Base-by-base conservation (phyloP, 148 eudicot genomes). In the Silene conica region DNA sequence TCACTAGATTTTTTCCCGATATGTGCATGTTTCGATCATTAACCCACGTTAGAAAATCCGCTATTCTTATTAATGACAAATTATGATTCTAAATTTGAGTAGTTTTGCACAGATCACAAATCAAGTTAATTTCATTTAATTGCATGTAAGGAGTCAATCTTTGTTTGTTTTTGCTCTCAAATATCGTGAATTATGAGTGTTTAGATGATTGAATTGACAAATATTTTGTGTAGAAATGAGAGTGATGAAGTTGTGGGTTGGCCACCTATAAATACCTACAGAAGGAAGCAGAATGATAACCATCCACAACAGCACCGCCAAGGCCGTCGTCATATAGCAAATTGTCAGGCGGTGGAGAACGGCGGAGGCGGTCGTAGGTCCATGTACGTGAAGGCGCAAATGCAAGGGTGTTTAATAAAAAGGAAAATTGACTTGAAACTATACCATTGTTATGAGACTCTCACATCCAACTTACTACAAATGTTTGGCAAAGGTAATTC, bases 331-430 rank as follows among this genome's bases (percentile, higher is more conserved):
- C 70, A 15, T 16, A 50, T 19, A 46, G 25, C 71, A 21, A 74
- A 77, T 58, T 15, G 69, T 38, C 57, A 56, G 76, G 20, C 52
- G 11, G 63, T 23, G 57, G 80, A 56, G 12, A 2, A 20, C 54
- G 70, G 76, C 46, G 76, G 75, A 6, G 77, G 75, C 6, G 77
- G 80, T 21, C 85, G 83, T 25, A 68, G 81, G 58, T 78, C 88
- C 0, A 71, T 52, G 69, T 85, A 73, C 15, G 88, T 92, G 73
- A 92, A 92, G 84, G 97, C 85, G 82, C 86, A 85, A 81, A 92
- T 92, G 85, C 91, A 89, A 77, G 97, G 97, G 41, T 83, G 74
- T 70, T 79, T 70, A 23, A 89, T 92, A 20, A 89, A 86, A 70
- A 82, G 95, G 61, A 92, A 92, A 82, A 80, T 89, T 60, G 89